Conservation (phyloP, 306 rosid genomes). For the Cicer cuneatum region DNA sequence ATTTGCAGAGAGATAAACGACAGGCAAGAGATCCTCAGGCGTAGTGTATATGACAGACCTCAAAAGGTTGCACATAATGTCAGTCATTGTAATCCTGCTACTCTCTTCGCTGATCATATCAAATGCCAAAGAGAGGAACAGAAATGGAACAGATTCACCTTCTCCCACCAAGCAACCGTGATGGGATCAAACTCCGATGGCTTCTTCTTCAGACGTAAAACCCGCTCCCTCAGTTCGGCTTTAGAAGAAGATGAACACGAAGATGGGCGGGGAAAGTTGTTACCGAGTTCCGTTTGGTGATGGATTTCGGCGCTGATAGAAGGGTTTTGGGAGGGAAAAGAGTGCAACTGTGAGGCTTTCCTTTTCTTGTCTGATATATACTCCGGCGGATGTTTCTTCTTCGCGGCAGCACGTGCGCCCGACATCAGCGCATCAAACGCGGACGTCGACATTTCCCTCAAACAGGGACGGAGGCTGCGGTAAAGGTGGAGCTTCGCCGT, state of each 20-base stretch:
- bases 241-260: too few relatives aligned
- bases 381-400: constrained; percentile 46
- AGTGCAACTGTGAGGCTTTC: constrained; percentile 47
- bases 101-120: constrained; percentile 61
- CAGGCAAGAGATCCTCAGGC: constrained; percentile 68
- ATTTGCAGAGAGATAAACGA: constrained; percentile 67
- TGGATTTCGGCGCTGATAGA: neutral
- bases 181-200: constrained; percentile 64
- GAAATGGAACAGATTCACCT: constrained; percentile 72
- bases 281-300: too few relatives aligned
- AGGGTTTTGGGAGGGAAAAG: constrained; percentile 46
- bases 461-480: too few relatives aligned
- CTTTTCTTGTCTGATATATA: constrained; percentile 58
- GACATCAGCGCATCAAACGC: constrained; percentile 84
- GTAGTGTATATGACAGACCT: constrained; percentile 72
- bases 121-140: constrained; percentile 62
- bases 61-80: constrained; percentile 76
- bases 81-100: constrained; percentile 70
- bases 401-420: constrained; percentile 70
- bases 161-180: constrained; percentile 57
- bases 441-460: too few relatives aligned
- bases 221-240: constrained; percentile 56
- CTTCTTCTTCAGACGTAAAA: constrained; percentile 61
- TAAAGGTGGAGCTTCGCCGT: too few relatives aligned
- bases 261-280: too few relatives aligned